Evolutionary conservation across 805 yeast genomes (phyloP), one percentile per base, ranked within the genome.

Genomic region (Candida coquimbonensis): DNA sequence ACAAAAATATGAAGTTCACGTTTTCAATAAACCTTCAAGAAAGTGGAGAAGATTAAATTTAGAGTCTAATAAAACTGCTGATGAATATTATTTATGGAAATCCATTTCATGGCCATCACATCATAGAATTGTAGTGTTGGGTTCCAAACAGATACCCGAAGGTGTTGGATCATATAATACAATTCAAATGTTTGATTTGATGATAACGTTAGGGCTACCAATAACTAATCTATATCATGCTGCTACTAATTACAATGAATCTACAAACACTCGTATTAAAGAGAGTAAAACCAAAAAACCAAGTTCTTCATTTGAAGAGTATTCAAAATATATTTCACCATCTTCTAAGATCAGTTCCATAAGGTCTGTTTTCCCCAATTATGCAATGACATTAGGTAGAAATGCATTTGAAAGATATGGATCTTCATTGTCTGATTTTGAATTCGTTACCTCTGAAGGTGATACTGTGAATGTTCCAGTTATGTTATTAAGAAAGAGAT

Each of bases 101-200:
- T 78, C 84, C 0, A 80, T 75, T 62, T 79, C 79, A 1, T 85
- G 95, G 95, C 74, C 74, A 31, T 81, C 90, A 1, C 95, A 85
- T 61, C 91, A 85, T 56, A 80, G 79, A 58, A 79, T 82, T 1
- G 65, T 82, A 1, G 61, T 83, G 27, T 54, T 85, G 33, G 93
- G 93, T 1, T 61, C 70, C 9, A 45, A 51, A 6, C 29, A 37
- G 1, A 29, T 48, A 9, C 56, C 57, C 1, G 47, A 49, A 21
- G 58, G 58, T 35, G 61, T 60, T 14, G 50, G 49, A n/a, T 45
- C 45, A 21, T 21, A 21, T 40, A 61, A 65, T 7, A 59, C 68
- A 3, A 61, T 79, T 59, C 71, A 76, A 69, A 46, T 61, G 38
- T 70, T 70, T 47, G 72, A 68, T 44, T 46, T 65, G 37, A 56